phyloP scores from a whole-genome alignment of 129 eudicot species.

The Tanacetum coccineum region DNA sequence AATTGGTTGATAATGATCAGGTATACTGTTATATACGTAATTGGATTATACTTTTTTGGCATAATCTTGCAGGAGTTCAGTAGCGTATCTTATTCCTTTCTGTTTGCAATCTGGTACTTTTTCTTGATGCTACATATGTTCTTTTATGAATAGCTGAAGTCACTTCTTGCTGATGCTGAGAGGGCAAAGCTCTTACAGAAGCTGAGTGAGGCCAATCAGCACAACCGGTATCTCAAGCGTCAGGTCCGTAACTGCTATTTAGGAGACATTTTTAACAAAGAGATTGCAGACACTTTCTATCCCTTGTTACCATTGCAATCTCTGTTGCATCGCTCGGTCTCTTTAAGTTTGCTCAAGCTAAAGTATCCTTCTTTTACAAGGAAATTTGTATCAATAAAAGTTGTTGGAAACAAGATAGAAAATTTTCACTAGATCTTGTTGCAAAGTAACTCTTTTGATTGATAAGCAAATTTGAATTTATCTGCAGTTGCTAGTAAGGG shows the following conservation, averaged over 20 bases:
- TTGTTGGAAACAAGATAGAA: neutral
- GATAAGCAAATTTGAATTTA: conserved; percentile 15
- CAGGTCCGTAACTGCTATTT: conserved; percentile 45
- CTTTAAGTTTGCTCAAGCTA: too few relatives aligned
- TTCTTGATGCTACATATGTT: neutral
- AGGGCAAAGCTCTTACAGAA: conserved; percentile 77
- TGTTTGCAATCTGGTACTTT: neutral
- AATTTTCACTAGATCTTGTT: neutral
- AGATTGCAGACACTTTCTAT: too few relatives aligned
- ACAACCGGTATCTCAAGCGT: conserved; percentile 79
- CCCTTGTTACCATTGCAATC: too few relatives aligned
- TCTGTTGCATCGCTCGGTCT: too few relatives aligned
- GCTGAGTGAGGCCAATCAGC: conserved; percentile 93
- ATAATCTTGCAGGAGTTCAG: neutral
- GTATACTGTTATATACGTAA: conserved; percentile 26
- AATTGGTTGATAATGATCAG: conserved; percentile 48
- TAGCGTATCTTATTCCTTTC: neutral
- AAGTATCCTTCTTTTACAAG: too few relatives aligned
- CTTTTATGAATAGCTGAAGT: conserved; percentile 48
- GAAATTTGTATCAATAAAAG: too few relatives aligned
- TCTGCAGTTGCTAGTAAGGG: conserved; percentile 66
- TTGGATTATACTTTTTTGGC: too few relatives aligned
- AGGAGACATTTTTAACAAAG: too few relatives aligned
- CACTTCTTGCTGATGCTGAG: conserved; percentile 70
- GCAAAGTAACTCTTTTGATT: conserved; percentile 14